Evolutionary conservation across 202 grass and related monocot genomes (phyloP), one percentile per base, ranked within the genome.

Genomic region (Setaria italica): DNA sequence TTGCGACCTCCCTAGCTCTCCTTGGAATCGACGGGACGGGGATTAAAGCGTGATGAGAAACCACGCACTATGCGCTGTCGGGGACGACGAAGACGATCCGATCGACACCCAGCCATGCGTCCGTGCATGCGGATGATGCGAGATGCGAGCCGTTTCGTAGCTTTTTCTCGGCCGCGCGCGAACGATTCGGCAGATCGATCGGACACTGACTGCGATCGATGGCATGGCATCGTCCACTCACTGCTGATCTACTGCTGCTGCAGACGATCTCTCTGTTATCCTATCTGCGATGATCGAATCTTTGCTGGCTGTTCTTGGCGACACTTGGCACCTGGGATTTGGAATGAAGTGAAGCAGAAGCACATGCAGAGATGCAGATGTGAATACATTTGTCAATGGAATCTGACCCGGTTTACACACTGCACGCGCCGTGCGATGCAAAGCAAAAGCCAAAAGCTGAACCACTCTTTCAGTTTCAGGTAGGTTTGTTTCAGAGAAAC

Each of bases 301-400:
- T 71, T 82, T 49, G 13, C 30, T 35, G 70, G 1, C 19, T 20
- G 35, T 19, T 83, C 56, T 83, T 62, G 68, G 77, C 11, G 11
- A 45, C 57, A 79, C 65, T 12, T 62, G 51, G 71, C 21, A 62
- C 43, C 30, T 69, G 51, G 15, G 60, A 58, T 50, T 10, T 29
- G 11, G 60, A 63, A 30, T 56, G 51, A 56, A 46, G 39, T 10
- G 53, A 56, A 56, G 16, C 53, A 56, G 21, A 60, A 64, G 58
- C 60, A 50, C 77, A 66, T 79, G 45, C 5, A 49, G 20, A 16
- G 14, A 29, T 15, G 41, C 78, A 73, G 66, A 3, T 46, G 7
- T 45, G 39, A 49, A 74, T 60, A 60, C 50, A 16, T 59, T 73
- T 76, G 87, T 80, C 76, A 10, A 41, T n/a, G 82, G 69, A 85